Percentiles rank a stretch among this genome's conserved stretches.
phyloP scores from a whole-genome alignment of 169 alveolate genomes.

The Plasmodium relictum region DNA sequence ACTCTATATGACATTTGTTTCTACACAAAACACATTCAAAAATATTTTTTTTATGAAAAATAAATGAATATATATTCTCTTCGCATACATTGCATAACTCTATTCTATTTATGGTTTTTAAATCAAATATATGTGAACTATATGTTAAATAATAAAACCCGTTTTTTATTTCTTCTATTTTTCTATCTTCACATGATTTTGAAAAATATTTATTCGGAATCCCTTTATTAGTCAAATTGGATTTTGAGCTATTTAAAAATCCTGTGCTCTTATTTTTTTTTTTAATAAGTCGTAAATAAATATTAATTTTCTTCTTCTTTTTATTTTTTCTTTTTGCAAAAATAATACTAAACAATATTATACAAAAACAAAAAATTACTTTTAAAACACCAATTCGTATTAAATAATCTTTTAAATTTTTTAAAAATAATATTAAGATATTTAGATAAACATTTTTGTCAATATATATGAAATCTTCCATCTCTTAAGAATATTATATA shows the following conservation, averaged over 20 bases:
- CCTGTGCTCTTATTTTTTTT: neutral
- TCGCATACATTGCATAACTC: constrained; percentile 71
- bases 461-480: constrained; percentile 72
- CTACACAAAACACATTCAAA: constrained; percentile 71
- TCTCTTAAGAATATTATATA: constrained; percentile 35
- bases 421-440: constrained; percentile 26
- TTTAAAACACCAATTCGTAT: constrained; percentile 49
- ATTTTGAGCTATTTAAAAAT: constrained; percentile 5
- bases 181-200: constrained; percentile 2
- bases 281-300: constrained; percentile 49
- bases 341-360: constrained; percentile 41
- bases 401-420: constrained; percentile 48
- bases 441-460: constrained; percentile 76
- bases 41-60: constrained; percentile 61
- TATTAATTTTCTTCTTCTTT: constrained; percentile 48
- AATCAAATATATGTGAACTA: constrained; percentile 53
- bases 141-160: constrained; percentile 36
- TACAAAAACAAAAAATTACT: constrained; percentile 46
- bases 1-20: constrained; percentile 70
- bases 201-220: constrained; percentile 1
- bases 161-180: constrained; percentile 24
- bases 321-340: constrained; percentile 62
- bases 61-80: constrained; percentile 62
- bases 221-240: constrained; percentile 20
- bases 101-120: constrained; percentile 29